These are phyloP conservation scores for Endoconidiophora laricicola DNA, from an alignment of 2,329 filamentous ascomycete species.

Conservation along the genomic window DNA sequence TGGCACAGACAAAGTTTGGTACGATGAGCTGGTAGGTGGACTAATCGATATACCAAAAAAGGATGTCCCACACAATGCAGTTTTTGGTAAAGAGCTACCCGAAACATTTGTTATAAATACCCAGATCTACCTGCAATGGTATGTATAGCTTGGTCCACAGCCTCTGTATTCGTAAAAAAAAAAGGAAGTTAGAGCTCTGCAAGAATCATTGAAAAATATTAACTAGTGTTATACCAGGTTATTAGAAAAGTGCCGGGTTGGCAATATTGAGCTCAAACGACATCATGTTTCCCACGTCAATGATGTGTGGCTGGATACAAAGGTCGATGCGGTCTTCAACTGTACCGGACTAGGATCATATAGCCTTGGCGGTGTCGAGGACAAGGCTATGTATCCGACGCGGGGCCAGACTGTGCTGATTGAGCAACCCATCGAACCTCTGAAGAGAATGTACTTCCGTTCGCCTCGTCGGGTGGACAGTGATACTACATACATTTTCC, in stretches of 20 bases:
- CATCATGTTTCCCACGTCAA: slow-evolving; percentile 45
- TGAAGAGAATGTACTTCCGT: slow-evolving; percentile 26
- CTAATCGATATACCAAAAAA: slow-evolving; percentile 17
- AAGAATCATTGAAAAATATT: neutral
- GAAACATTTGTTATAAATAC: slow-evolving; percentile 41
- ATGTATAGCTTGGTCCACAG: slow-evolving; percentile 13
- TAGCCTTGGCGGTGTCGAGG: slow-evolving; percentile 58
- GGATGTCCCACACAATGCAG: slow-evolving; percentile 20
- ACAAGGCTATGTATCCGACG: slow-evolving; percentile 49
- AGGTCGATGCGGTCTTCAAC: slow-evolving; percentile 48
- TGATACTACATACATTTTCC: slow-evolving; percentile 28
- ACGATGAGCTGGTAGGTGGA: slow-evolving; percentile 24
- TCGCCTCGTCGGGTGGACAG: slow-evolving; percentile 25
- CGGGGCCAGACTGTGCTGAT: slow-evolving; percentile 20
- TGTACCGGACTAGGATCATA: slow-evolving; percentile 58
- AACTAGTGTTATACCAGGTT: slow-evolving; percentile 23
- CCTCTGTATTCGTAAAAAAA: neutral
- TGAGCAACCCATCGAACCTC: slow-evolving; percentile 23
- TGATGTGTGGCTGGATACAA: slow-evolving; percentile 35
- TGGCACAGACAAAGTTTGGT: slow-evolving; percentile 25
- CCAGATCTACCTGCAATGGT: slow-evolving; percentile 60
- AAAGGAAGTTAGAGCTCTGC: too few relatives aligned
- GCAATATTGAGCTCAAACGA: slow-evolving; percentile 47
- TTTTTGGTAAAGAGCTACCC: slow-evolving; percentile 21
- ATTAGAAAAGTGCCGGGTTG: slow-evolving; percentile 51